phyloP scores from a whole-genome alignment of 345 rosid species.

The Eucalyptus sp. region DNA sequence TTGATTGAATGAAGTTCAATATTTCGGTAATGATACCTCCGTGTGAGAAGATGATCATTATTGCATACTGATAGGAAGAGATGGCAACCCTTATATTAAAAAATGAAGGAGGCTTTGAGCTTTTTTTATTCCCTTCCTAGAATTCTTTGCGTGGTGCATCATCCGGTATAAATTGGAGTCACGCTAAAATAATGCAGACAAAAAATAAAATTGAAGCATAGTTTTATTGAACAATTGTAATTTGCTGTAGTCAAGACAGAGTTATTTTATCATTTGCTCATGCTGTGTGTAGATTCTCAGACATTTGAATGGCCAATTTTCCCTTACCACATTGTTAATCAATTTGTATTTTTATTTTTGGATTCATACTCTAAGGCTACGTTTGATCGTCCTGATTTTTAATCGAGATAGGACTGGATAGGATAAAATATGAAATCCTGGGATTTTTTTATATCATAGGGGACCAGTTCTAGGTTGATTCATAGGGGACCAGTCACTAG shows the following conservation, averaged over 20 bases:
- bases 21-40: not conserved
- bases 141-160: not conserved
- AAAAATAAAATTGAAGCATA: not conserved
- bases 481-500: fast-evolving
- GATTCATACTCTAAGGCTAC: not conserved
- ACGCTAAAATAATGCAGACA: not conserved
- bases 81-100: not conserved
- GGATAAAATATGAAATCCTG: no score
- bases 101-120: not conserved
- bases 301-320: not conserved
- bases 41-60: not conserved
- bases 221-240: not conserved
- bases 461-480: not conserved
- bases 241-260: not conserved
- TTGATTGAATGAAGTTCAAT: not conserved
- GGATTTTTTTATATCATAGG: no score
- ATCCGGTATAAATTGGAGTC: not conserved
- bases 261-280: not conserved
- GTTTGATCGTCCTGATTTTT: no score
- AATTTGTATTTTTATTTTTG: not conserved
- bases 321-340: not conserved
- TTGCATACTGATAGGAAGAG: not conserved
- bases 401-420: no score
- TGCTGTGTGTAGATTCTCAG: not conserved
- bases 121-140: not conserved